Percentiles rank a stretch among this genome's conserved stretches.
Evolutionary conservation across 441 rosid genomes (phyloP).

Genomic region (Adansonia madagascariensis): DNA sequence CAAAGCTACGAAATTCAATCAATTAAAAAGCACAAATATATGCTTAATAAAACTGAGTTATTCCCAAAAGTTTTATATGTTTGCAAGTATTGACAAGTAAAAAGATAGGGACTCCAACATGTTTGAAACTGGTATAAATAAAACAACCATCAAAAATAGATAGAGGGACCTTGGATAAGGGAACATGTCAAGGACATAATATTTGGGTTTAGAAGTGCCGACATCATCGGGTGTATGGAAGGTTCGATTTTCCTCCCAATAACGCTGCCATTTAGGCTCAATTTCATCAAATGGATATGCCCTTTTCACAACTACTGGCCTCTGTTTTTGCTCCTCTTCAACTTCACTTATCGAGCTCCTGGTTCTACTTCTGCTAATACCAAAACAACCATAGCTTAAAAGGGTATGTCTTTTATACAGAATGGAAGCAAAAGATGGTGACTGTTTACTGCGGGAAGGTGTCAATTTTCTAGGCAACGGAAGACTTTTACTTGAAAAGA

Average conservation of each 20-base stretch:
- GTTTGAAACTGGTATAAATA: neutral
- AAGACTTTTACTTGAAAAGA: conserved; percentile 27
- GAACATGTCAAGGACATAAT: conserved; percentile 98
- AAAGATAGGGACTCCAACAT: neutral
- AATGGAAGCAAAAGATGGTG: conserved; percentile 24
- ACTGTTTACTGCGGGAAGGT: conserved; percentile 23
- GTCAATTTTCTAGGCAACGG: conserved; percentile 28
- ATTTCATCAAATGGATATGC: conserved; percentile 86
- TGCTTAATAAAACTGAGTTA: neutral
- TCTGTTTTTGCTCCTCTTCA: conserved; percentile 35
- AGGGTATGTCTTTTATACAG: conserved; percentile 8
- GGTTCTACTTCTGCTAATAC: conserved; percentile 30
- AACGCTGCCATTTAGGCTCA: conserved; percentile 92
- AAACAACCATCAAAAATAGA: neutral
- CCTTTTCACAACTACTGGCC: conserved; percentile 43
- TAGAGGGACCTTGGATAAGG: conserved; percentile 89
- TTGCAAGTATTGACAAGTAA: neutral
- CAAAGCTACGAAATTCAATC: neutral
- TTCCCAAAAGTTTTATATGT: neutral
- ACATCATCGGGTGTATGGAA: conserved; percentile 86
- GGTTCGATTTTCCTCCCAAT: conserved; percentile 77
- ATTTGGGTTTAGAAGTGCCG: conserved; percentile 83
- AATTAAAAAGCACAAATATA: conserved; percentile 2
- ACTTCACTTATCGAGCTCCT: conserved; percentile 39
- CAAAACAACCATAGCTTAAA: conserved; percentile 25